phyloP scores from a whole-genome alignment of 1,284 basidiomycete genomes.

The Tremellales sp. region DNA sequence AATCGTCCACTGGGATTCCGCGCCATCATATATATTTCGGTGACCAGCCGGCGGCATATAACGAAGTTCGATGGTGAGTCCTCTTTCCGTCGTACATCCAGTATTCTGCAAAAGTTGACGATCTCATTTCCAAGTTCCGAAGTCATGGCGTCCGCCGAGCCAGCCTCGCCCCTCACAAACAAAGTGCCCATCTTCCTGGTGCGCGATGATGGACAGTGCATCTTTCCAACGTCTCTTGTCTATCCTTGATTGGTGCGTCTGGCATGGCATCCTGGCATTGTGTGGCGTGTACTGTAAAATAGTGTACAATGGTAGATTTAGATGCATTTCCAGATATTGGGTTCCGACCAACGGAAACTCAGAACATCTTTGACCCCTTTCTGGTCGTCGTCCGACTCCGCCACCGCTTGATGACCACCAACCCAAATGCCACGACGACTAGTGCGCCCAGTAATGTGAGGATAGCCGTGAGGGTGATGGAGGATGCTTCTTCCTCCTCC shows the following conservation, averaged over 20 bases:
- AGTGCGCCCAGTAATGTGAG: too few relatives aligned
- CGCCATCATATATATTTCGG: slow-evolving; percentile 70
- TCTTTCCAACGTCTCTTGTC: slow-evolving; percentile 81
- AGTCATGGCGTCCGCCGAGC: slow-evolving; percentile 54
- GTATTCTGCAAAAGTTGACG: not conserved
- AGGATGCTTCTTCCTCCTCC: too few relatives aligned
- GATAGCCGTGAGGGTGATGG: too few relatives aligned
- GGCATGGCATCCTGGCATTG: not conserved
- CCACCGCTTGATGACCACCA: too few relatives aligned
- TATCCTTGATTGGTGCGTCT: slow-evolving; percentile 56
- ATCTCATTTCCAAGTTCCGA: slow-evolving; percentile 43
- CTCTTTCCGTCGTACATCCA: not conserved
- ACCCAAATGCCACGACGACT: too few relatives aligned
- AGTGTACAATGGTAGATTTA: not conserved
- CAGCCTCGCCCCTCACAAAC: slow-evolving; percentile 44
- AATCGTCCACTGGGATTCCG: slow-evolving; percentile 61
- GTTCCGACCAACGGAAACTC: not conserved
- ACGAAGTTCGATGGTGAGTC: slow-evolving; percentile 78
- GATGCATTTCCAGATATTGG: not conserved
- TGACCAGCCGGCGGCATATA: slow-evolving; percentile 75
- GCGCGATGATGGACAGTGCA: slow-evolving; percentile 74
- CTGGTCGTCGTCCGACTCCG: too few relatives aligned
- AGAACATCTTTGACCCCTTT: too few relatives aligned
- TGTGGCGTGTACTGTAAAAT: not conserved
- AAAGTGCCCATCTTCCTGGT: slow-evolving; percentile 74